Conservation (phyloP, 805 yeast species). For the Candida sphagnicola region DNA sequence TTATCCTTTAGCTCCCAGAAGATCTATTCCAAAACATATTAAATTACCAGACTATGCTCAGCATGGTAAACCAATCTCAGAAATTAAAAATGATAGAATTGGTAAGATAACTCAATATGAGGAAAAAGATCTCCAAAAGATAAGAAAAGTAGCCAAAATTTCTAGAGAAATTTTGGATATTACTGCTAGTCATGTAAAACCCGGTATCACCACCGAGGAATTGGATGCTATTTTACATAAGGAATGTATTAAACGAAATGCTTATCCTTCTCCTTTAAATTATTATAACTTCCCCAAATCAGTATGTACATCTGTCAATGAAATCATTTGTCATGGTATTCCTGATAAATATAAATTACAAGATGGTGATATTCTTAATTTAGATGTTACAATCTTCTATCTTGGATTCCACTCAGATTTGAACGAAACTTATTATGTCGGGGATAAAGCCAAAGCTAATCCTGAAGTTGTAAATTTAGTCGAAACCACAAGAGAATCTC, state of each 20-base stretch:
- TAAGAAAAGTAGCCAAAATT: conserved; percentile 68
- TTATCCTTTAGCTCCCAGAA: conserved; percentile 76
- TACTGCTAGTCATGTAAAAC: conserved; percentile 77
- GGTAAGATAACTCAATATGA: conserved; percentile 60
- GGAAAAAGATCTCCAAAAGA: conserved; percentile 67
- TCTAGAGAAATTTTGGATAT: conserved; percentile 88
- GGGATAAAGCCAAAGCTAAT: conserved; percentile 77
- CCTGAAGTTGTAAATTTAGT: conserved; percentile 84
- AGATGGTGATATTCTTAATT: conserved; percentile 92
- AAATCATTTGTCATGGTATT: conserved; percentile 94
- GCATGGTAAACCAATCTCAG: conserved; percentile 75
- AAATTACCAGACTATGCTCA: conserved; percentile 79
- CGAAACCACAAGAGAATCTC: conserved; percentile 80
- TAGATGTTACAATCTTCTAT: conserved; percentile 82
- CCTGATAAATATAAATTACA: conserved; percentile 84
- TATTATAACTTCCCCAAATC: conserved; percentile 92
- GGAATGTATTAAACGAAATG: conserved; percentile 82
- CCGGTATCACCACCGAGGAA: conserved; percentile 93
- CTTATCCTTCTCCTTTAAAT: conserved; percentile 93
- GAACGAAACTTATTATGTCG: conserved; percentile 96
- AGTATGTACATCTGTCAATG: conserved; percentile 90
- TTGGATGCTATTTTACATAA: conserved; percentile 81
- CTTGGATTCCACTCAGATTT: conserved; percentile 92
- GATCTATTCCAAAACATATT: conserved; percentile 69
- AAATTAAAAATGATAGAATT: conserved; percentile 66